Base-by-base conservation (phyloP, 306 rosid species). In the Oemleria cerasiformis region DNA sequence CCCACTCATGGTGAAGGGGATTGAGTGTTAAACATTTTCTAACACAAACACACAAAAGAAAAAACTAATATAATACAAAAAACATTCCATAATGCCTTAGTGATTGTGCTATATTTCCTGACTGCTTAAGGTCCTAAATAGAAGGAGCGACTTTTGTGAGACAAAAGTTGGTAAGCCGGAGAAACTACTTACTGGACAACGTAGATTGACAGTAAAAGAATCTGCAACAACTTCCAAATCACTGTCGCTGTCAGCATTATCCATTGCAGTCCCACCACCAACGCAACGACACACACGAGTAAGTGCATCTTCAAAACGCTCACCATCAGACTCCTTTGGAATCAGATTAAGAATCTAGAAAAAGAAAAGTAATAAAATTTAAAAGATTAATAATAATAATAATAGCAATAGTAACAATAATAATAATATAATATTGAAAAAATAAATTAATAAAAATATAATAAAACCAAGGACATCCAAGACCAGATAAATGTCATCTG, bases 151-250 rank as follows among this genome's bases (percentile, higher is more conserved):
- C 49, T 65, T 54, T 11, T 23, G 36, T 55, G 20, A 8, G 30
- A 34, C 4, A 40, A 39, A 62, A 63, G 40, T 38, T 34, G 51
- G 16, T 56, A 9, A 56, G 38, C 16, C 17, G 8, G 42, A 58
- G 58, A 51, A 23, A 30, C 54, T 75, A 82, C 96, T 91, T 88
- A 95, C 99, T 1, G 99, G 99, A 73, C 99, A 95, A 34, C 96
- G 96, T 44, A 95, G 92, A 75, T 84, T 91, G 85, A 95, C 92
- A 60, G 81, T 77, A 75, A 95, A 86, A 55, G 83, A 84, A 75
- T 95, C 97, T 10, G 99, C 90, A 83, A 95, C 99, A 41, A 95
- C 96, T 83, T 95, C 99, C 77, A 95, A 71, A 79, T 95, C 99
- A 82, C 97, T 95, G 80, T 95, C 97, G 60, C 96, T 91, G 69